phyloP scores from a whole-genome alignment of 176 grass and related monocot genomes.

The Canna indica region DNA sequence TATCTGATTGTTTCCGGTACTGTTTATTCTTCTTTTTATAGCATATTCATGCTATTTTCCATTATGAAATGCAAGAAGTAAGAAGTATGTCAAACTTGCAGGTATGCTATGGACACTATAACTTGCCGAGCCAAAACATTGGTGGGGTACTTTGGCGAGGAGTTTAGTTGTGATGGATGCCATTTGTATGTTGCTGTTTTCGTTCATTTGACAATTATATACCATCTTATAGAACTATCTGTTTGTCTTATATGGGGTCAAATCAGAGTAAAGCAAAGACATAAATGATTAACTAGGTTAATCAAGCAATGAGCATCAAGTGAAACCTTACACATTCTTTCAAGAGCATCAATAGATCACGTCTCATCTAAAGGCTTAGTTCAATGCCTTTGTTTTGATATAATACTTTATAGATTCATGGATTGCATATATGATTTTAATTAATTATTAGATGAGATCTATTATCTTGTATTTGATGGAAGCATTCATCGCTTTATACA shows the following conservation, averaged over 20 bases:
- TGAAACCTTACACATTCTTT: too few species aligned
- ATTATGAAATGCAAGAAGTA: background rate
- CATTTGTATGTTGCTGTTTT: slow-evolving; percentile 42
- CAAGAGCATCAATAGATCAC: too few species aligned
- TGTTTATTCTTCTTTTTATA: slow-evolving; percentile 13
- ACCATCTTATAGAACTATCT: background rate
- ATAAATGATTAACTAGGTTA: background rate
- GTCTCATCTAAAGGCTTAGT: too few species aligned
- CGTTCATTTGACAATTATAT: slow-evolving; percentile 2
- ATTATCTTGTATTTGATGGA: too few species aligned
- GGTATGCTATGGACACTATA: slow-evolving; percentile 75
- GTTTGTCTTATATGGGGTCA: too few species aligned
- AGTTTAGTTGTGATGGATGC: slow-evolving; percentile 53
- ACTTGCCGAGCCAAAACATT: slow-evolving; percentile 69
- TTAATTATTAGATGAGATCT: too few species aligned
- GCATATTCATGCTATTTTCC: background rate
- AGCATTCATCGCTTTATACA: too few species aligned
- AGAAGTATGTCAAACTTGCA: slow-evolving; percentile 24
- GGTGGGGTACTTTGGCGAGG: slow-evolving; percentile 83
- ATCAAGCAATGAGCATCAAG: background rate
- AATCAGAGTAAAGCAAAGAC: background rate
- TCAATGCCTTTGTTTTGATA: too few species aligned
- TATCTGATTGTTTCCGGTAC: slow-evolving; percentile 76
- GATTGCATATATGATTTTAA: too few species aligned
- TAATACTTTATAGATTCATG: too few species aligned